phyloP scores from a whole-genome alignment of 108 stramenopile species.

The Skeletonema grethae region DNA sequence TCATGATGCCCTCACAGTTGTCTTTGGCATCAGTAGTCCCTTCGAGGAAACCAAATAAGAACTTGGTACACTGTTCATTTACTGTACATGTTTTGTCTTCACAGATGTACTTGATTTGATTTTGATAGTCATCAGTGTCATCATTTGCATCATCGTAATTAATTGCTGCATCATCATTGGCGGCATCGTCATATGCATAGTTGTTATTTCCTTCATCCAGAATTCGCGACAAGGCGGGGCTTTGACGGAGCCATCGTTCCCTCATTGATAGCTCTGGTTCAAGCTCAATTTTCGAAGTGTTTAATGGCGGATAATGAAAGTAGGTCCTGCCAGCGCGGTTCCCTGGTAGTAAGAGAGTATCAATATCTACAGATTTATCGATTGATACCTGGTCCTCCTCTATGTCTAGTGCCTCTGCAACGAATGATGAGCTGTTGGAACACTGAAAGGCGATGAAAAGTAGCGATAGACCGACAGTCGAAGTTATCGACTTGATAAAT shows the following conservation, averaged over 20 bases:
- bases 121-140: constrained; percentile 12
- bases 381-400: neutral
- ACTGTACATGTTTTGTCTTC: constrained; percentile 42
- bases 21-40: constrained; percentile 86
- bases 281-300: constrained; percentile 2
- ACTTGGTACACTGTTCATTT: constrained; percentile 66
- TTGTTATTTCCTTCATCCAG: constrained; percentile 18
- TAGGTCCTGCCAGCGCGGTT: neutral
- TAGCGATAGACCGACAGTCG: neutral
- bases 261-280: constrained; percentile 8
- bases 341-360: neutral
- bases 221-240: constrained; percentile 22
- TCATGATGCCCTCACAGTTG: constrained; percentile 77
- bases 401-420: neutral
- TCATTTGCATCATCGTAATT: constrained; percentile 9
- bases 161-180: neutral
- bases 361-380: neutral
- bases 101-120: constrained; percentile 20
- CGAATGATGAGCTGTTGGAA: neutral
- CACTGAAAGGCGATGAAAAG: neutral
- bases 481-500: neutral
- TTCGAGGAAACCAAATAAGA: constrained; percentile 73
- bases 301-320: neutral
- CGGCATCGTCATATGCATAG: constrained; percentile 3
- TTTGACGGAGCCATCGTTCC: constrained; percentile 34